Evolutionary conservation across 1,284 basidiomycete genomes (phyloP).

Genomic region (Tausonia pullulans): DNA sequence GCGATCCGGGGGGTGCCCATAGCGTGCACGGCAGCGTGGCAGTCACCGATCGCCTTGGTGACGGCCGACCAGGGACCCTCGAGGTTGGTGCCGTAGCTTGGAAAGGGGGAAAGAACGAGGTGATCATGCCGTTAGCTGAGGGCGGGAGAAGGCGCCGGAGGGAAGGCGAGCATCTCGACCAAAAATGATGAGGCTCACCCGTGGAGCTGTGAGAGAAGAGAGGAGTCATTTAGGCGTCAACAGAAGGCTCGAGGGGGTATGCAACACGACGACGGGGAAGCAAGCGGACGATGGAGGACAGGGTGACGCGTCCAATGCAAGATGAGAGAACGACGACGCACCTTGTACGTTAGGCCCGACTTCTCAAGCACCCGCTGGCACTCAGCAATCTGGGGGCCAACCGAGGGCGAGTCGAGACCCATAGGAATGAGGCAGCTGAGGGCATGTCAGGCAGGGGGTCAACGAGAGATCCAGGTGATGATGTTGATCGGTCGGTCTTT

Average conservation of each 20-base stretch:
- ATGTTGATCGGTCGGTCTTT: neutral
- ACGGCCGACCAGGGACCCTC: constrained; percentile 80
- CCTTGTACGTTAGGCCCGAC: constrained; percentile 63
- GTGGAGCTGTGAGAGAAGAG: neutral
- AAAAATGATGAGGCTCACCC: constrained; percentile 17
- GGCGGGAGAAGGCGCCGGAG: neutral
- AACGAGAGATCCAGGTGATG: neutral
- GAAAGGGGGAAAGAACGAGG: constrained; percentile 14
- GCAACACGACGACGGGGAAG: neutral
- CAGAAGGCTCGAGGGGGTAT: neutral
- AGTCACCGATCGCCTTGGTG: constrained; percentile 45
- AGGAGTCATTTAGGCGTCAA: neutral
- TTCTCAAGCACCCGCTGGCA: constrained; percentile 69
- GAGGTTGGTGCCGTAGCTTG: constrained; percentile 67
- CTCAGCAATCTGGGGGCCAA: constrained; percentile 39
- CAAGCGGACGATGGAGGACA: neutral
- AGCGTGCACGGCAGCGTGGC: constrained; percentile 75
- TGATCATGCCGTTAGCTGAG: neutral
- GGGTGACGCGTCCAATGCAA: neutral
- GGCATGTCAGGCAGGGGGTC: neutral
- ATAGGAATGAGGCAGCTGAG: constrained; percentile 36
- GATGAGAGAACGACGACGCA: neutral
- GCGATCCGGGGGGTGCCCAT: constrained; percentile 53
- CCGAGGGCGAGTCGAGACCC: constrained; percentile 31
- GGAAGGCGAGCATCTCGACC: constrained; percentile 42